Conservation (phyloP, 2,329 filamentous ascomycete genomes). For the Fusarium burgessii region DNA sequence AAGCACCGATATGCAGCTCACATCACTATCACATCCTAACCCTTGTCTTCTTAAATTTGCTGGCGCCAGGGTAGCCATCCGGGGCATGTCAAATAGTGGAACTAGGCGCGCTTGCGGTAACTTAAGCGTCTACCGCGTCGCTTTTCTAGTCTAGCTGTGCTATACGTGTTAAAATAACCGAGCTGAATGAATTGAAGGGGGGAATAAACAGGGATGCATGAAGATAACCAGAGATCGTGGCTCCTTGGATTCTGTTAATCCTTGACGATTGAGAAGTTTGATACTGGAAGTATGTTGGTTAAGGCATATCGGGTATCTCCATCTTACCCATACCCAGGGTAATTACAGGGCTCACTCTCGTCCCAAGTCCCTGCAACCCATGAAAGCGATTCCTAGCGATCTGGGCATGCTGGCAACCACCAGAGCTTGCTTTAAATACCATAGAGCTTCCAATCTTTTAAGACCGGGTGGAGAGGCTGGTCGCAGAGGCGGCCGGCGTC, state of each 20-base stretch:
- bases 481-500: slow-evolving; percentile 34
- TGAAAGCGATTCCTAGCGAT: not conserved
- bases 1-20: slow-evolving; percentile 2
- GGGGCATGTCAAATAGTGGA: slow-evolving; percentile 2
- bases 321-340: not conserved
- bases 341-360: not conserved
- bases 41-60: not conserved
- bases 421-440: not conserved
- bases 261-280: not conserved
- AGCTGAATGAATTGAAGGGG: not conserved
- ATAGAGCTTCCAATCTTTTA: not conserved
- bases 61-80: slow-evolving; percentile 11
- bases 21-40: slow-evolving; percentile 24
- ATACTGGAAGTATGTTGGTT: not conserved
- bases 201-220: not conserved
- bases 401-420: not conserved
- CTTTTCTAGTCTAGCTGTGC: not conserved
- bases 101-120: slow-evolving; percentile 7
- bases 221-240: not conserved
- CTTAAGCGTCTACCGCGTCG: not conserved
- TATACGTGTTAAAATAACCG: not conserved
- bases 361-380: not conserved
- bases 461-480: slow-evolving; percentile 4
- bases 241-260: not conserved
- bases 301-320: too few species aligned